Evolutionary conservation across 1,284 basidiomycete species (phyloP).

Genomic region (Puccinia horiana): DNA sequence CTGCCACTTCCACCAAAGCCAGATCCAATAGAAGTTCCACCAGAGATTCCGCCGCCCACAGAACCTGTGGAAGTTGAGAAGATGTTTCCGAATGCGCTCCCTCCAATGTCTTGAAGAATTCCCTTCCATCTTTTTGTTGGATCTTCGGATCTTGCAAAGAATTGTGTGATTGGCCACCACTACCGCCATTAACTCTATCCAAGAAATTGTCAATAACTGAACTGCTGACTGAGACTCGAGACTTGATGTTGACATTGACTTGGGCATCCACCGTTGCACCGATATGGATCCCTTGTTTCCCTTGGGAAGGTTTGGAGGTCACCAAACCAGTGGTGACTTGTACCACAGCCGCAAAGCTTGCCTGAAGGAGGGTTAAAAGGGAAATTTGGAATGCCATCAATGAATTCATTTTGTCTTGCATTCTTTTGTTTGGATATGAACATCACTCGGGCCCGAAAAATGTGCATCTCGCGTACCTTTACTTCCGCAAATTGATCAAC

Average conservation of each 20-base stretch:
- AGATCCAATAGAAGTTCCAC: not conserved
- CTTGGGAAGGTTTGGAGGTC: conserved; percentile 11
- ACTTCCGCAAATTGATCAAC: conserved; percentile 4
- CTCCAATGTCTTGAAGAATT: conserved; percentile 16
- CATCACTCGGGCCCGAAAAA: not conserved
- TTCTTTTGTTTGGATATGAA: not conserved
- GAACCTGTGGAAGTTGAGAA: not conserved
- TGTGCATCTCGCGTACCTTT: not conserved
- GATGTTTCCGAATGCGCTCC: not conserved
- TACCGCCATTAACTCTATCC: conserved; percentile 35
- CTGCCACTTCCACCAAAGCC: not conserved
- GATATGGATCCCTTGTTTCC: conserved; percentile 23
- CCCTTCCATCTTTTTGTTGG: conserved; percentile 29
- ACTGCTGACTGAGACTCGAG: conserved; percentile 16
- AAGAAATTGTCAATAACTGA: conserved; percentile 37
- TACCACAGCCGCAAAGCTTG: conserved; percentile 10
- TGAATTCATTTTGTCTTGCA: not conserved
- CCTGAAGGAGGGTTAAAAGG: not conserved
- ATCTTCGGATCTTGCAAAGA: conserved; percentile 8
- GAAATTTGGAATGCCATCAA: not conserved
- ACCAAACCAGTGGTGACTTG: conserved; percentile 20
- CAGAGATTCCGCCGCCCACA: not conserved
- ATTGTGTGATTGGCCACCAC: conserved; percentile 8
- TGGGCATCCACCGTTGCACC: not conserved
- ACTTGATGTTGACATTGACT: conserved; percentile 35